Evolutionary conservation across 768 basidiomycete species (phyloP), one percentile per base, ranked within the genome.

Genomic region (Agrocybe praecox): DNA sequence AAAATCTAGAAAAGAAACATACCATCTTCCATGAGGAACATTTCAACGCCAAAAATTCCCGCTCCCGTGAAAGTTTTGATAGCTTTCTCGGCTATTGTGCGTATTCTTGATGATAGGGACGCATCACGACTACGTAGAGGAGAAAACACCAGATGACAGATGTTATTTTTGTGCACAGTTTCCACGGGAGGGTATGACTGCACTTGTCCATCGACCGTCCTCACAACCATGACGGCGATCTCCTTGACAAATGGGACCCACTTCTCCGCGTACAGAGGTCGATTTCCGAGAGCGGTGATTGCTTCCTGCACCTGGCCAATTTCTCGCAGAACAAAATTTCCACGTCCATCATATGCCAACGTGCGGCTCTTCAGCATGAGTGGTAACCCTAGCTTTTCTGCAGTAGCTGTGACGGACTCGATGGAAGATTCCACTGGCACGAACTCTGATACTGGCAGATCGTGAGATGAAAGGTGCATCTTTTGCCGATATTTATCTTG

Each of bases 341-440:
- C 97, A 55, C 94, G 80, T 2, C 97, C 97, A 67, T 98, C 96
- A 69, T 99, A 99, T 0, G 96, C 97, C 54, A 96, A 75, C 0
- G 92, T 96, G n/a, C 93, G 82, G 57, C 89, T 92, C 75, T 99
- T 98, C 58, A 99, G 82, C 96, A 99, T 97, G 47, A 97, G 74
- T 0, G 96, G 96, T 10, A 94, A 76, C 1, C 96, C 94, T 6
- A 98, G 77, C 24, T 68, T 70, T 11, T 77, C 61, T 0, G 81
- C 80, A 2, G 83, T 89, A 15, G 74, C 74, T 29, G 73, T 70
- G 14, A 92, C 74, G 1, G 85, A 77, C 44, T 81, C 76, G 0
- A 72, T 64, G 0, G 81, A 77, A 0, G 82, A 72, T 4, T 87
- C 84, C 2, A 96, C 83, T 0, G 72, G 64, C 8, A 84, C 58